Conservation (phyloP, 768 basidiomycete species). For the Podaxis sp. region DNA sequence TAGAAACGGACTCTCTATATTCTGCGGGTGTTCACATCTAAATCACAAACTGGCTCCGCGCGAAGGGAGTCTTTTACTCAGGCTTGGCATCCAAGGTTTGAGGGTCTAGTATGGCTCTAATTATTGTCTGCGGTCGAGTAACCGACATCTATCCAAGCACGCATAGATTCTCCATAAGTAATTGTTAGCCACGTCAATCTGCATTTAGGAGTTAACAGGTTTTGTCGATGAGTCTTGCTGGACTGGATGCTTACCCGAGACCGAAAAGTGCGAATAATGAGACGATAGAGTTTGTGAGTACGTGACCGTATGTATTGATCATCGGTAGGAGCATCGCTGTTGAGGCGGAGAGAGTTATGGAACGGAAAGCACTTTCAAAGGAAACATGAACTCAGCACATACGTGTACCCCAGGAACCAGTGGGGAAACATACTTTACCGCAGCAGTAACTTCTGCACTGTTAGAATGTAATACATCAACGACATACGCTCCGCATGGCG, state of each 20-base stretch:
- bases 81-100: too few species aligned
- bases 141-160: conserved; percentile 14
- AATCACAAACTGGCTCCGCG: too few species aligned
- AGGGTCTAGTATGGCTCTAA: background rate
- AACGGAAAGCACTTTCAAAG: conserved; percentile 43
- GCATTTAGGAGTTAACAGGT: background rate
- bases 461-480: conserved; percentile 60
- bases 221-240: background rate
- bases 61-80: too few species aligned
- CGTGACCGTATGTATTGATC: conserved; percentile 52
- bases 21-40: too few species aligned
- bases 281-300: conserved; percentile 43
- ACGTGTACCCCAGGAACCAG: background rate
- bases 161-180: conserved; percentile 52
- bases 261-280: conserved; percentile 49
- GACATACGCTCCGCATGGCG: conserved; percentile 55
- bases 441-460: conserved; percentile 65
- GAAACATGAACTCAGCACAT: background rate
- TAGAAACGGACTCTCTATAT: too few species aligned
- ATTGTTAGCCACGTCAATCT: conserved; percentile 57
- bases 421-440: conserved; percentile 40
- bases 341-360: conserved; percentile 39
- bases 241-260: conserved; percentile 42
- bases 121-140: conserved; percentile 10
- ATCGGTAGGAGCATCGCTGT: conserved; percentile 52